Percentiles rank a stretch among this genome's conserved stretches.
These are phyloP conservation scores for Aspergillus melleus DNA, from an alignment of 2,329 filamentous ascomycete genomes.

Conservation along the genomic window DNA sequence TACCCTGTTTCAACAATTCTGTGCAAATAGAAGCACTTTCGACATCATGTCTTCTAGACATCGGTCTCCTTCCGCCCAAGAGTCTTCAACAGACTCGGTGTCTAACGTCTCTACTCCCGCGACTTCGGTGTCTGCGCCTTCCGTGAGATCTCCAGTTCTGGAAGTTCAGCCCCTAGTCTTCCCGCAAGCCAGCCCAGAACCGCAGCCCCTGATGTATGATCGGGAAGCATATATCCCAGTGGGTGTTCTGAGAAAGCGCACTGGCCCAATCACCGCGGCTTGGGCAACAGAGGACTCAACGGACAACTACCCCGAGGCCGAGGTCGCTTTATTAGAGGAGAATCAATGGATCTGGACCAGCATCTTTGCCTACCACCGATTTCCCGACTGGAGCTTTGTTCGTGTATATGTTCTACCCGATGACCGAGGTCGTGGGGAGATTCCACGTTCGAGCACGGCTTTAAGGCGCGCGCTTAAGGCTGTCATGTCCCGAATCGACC, in stretches of 20 bases:
- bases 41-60: not conserved
- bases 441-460: constrained; percentile 33
- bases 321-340: constrained; percentile 30
- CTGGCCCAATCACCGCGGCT: not conserved
- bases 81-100: not conserved
- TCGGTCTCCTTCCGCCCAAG: not conserved
- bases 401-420: constrained; percentile 44
- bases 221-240: constrained; percentile 30
- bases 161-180: not conserved
- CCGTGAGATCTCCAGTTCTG: not conserved
- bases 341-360: constrained; percentile 38
- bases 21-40: not conserved
- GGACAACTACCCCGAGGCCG: constrained; percentile 18
- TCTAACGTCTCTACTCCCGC: not conserved
- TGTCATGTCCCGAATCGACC: constrained; percentile 43
- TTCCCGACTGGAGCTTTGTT: constrained; percentile 23
- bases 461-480: constrained; percentile 38
- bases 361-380: constrained; percentile 15
- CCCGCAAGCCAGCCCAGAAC: not conserved
- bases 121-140: not conserved
- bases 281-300: not conserved
- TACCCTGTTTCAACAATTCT: not conserved
- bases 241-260: constrained; percentile 28
- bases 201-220: constrained; percentile 5
- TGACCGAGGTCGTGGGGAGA: constrained; percentile 35